A percentile compares a stretch with the other conserved stretches of the same genome.
These are phyloP conservation scores for Heliophila coronopifolia DNA, from an alignment of 441 rosid species.

Conservation along the genomic window DNA sequence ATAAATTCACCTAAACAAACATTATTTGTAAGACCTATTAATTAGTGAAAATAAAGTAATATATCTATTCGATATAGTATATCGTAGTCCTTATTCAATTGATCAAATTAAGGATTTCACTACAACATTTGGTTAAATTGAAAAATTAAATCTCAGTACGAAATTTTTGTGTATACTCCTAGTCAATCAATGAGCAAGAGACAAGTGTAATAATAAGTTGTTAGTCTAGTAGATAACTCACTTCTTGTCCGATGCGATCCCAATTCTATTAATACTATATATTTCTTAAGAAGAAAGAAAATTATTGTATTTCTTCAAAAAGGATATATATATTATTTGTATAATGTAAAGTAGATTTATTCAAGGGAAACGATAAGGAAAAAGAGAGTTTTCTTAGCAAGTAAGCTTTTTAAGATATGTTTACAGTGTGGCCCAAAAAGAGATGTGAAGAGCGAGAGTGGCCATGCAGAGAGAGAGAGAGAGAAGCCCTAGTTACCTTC, in stretches of 20 bases:
- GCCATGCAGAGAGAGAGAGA: conserved; percentile 36
- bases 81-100: not conserved
- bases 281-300: not conserved
- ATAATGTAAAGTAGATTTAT: too few relatives aligned
- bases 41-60: not conserved
- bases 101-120: conserved; percentile 3
- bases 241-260: conserved; percentile 13
- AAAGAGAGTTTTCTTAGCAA: conserved; percentile 34
- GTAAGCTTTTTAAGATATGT: conserved; percentile 37
- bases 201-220: conserved; percentile 12
- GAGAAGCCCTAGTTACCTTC: conserved; percentile 23
- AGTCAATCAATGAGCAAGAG: conserved; percentile 8
- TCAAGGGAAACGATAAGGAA: conserved; percentile 24
- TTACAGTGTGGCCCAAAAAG: conserved; percentile 29
- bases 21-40: not conserved
- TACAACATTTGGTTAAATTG: not conserved
- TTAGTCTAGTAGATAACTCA: conserved; percentile 13
- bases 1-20: not conserved
- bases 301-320: conserved; percentile 2
- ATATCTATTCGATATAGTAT: not conserved
- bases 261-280: not conserved
- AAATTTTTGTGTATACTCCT: not conserved
- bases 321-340: too few relatives aligned
- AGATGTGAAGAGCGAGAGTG: conserved; percentile 29
- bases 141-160: not conserved